phyloP scores from a whole-genome alignment of 306 rosid species.

The Bauhinia variegata region DNA sequence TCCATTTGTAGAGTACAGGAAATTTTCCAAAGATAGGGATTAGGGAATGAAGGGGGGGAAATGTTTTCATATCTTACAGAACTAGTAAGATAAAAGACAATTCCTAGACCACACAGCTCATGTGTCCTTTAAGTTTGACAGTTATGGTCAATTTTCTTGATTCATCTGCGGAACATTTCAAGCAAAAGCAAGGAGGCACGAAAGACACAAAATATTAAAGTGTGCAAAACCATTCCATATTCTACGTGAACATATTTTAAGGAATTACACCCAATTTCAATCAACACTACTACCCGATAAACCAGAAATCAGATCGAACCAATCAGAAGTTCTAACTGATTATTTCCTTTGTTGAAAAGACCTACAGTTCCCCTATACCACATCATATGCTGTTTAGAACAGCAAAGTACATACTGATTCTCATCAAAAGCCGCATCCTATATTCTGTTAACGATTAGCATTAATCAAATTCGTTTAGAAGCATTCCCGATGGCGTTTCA shows the following conservation, averaged over 20 bases:
- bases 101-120: not conserved
- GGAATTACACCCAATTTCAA: not conserved
- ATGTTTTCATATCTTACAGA: not conserved
- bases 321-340: not conserved
- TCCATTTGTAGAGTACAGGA: not conserved
- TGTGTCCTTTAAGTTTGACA: too few relatives aligned
- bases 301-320: slow-evolving; percentile 22
- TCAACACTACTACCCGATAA: not conserved
- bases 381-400: not conserved
- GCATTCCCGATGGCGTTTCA: not conserved
- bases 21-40: not conserved
- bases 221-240: slow-evolving; percentile 1
- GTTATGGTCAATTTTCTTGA: too few relatives aligned
- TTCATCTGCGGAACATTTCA: too few relatives aligned
- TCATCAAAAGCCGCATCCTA: not conserved
- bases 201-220: too few relatives aligned
- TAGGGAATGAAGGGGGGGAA: not conserved
- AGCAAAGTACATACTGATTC: not conserved
- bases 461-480: not conserved
- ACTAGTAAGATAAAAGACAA: not conserved
- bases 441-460: not conserved
- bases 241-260: not conserved
- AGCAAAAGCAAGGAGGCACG: too few relatives aligned
- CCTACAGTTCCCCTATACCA: not conserved
- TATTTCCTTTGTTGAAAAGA: slow-evolving; percentile 10